Evolutionary conservation across 169 alveolate species (phyloP), one percentile per base, ranked within the genome.

Genomic region (Plasmodium chabaudi): DNA sequence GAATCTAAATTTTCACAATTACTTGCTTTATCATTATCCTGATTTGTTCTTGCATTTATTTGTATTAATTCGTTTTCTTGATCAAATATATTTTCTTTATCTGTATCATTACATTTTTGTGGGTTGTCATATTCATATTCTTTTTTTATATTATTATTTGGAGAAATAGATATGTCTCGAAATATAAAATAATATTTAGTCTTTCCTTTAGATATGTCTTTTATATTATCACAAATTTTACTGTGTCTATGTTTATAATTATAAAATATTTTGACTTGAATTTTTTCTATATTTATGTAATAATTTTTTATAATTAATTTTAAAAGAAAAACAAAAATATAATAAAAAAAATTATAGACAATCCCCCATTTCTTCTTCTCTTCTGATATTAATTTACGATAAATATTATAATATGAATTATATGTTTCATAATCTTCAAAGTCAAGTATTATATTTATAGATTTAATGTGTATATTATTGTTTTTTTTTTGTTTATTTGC

Each of bases 241-340:
- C 42, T 69, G 55, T 64, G 88, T 34, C 68, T 77, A 56, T 77
- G 88, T 57, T 56, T 69, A 77, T 77, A 46, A 21, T 69, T 64
- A 59, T 51, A 51, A 42, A 42, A 68, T 63, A 77, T 77, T 42
- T 77, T 63, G 21, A 77, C 46, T 7, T 68, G 25, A 9, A 77
- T 47, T 68, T 77, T 63, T 21, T 64, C 19, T 5, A 77, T 51
- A 6, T 46, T 49, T 5, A 77, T 63, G 57, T 25, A 63, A 68
- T 64, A 77, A 68, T 39, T 56, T n/a, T 77, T 77, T 12, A 77
- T 51, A 51, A 77, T 47, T 56, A 68, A 21, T 34, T 77, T 56
- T 19, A 55, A 49, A 64, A 77, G 42, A 47, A 63, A 55, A 56
- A 34, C 12, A 15, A 46, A 68, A 7, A 77, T n/a, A 51, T 77